phyloP scores from a whole-genome alignment of 2,329 filamentous ascomycete species.

The Ophiostoma pallidulum region DNA sequence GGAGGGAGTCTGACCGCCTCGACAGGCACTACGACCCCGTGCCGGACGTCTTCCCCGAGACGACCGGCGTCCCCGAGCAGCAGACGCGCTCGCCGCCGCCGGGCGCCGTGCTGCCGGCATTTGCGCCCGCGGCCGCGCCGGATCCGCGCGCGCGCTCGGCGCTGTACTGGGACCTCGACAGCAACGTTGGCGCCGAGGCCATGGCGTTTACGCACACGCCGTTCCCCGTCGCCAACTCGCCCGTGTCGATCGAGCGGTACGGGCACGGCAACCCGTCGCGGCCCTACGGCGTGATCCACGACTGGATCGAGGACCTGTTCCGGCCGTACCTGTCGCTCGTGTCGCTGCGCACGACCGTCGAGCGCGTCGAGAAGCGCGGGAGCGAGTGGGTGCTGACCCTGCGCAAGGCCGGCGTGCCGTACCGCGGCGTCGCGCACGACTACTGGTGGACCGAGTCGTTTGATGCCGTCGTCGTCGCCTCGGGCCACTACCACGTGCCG shows the following conservation, averaged over 20 bases:
- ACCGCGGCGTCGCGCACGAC: constrained; percentile 21
- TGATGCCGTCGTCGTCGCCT: constrained; percentile 32
- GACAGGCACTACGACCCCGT: constrained; percentile 1
- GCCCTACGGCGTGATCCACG: constrained; percentile 45
- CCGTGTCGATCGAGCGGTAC: background rate
- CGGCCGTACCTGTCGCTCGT: constrained; percentile 25
- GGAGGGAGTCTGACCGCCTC: too few relatives aligned
- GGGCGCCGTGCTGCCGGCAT: background rate
- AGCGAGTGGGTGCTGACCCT: constrained; percentile 41
- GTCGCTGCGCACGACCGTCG: constrained; percentile 47
- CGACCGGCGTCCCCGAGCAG: background rate
- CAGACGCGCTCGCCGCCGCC: background rate
- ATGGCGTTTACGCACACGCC: constrained; percentile 9
- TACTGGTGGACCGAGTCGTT: constrained; percentile 30
- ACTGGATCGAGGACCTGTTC: constrained; percentile 44
- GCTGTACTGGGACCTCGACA: constrained; percentile 5
- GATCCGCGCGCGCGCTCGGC: constrained; percentile 5
- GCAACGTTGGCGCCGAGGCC: constrained; percentile 5
- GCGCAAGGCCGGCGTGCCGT: constrained; percentile 24
- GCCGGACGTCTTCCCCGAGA: background rate
- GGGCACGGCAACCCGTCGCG: constrained; percentile 53
- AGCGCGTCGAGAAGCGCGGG: constrained; percentile 37
- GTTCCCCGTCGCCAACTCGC: background rate
- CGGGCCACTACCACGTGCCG: constrained; percentile 32
- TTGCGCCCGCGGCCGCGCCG: background rate